Evolutionary conservation across 495 filamentous ascomycete genomes (phyloP).

Genomic region (Bacidia rubella): DNA sequence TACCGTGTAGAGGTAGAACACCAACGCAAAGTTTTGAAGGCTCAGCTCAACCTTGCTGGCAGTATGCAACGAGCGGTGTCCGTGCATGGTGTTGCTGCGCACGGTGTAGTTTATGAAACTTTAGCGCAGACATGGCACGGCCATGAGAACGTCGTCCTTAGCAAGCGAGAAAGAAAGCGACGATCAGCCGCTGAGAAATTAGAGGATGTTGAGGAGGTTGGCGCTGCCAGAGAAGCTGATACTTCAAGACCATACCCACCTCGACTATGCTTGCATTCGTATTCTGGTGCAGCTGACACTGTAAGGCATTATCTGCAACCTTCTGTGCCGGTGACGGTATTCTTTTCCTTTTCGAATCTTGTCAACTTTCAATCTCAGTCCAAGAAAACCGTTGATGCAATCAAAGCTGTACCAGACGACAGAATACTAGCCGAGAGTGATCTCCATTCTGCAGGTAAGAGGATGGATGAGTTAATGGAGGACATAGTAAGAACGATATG

Average conservation of each 20-base stretch:
- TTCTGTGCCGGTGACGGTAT: conserved; percentile 63
- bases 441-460: conserved; percentile 65
- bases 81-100: conserved; percentile 83
- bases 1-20: conserved; percentile 67
- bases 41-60: conserved; percentile 77
- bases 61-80: conserved; percentile 69
- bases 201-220: conserved; percentile 21
- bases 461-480: conserved; percentile 70
- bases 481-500: conserved; percentile 61
- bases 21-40: conserved; percentile 59
- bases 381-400: conserved; percentile 45
- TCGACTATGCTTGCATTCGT: conserved; percentile 87
- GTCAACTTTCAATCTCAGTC: conserved; percentile 61
- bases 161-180: conserved; percentile 43
- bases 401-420: conserved; percentile 63
- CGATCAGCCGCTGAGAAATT: conserved; percentile 19
- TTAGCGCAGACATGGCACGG: conserved; percentile 70
- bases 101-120: conserved; percentile 67
- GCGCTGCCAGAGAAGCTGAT: conserved; percentile 14
- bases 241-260: conserved; percentile 60
- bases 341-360: conserved; percentile 73
- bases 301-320: conserved; percentile 66
- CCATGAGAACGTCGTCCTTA: conserved; percentile 55
- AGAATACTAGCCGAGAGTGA: conserved; percentile 81
- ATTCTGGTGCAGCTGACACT: conserved; percentile 64